Evolutionary conservation across 495 filamentous ascomycete genomes (phyloP), one percentile per base, ranked within the genome.

Genomic region (Penicillium parvum): DNA sequence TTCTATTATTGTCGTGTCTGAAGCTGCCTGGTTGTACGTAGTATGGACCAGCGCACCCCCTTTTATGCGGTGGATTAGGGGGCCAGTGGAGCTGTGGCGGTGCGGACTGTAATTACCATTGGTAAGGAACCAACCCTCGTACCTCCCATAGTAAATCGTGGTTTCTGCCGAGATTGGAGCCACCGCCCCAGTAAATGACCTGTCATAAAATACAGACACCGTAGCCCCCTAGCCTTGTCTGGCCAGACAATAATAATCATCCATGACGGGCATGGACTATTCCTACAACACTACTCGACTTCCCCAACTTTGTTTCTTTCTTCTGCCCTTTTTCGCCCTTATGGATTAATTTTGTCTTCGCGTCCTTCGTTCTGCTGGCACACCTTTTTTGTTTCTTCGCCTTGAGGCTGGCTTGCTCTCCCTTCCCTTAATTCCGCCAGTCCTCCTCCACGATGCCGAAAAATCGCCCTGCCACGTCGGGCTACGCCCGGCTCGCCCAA

Each of bases 401-500:
- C 37, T 12, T n/a, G n/a, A n/a, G 38, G 22, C 37, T 53, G 32
- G 37, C 40, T 39, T 43, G 26, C 23, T 50, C 51, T 35, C 25
- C 43, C 34, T 36, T 28, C 45, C 35, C 28, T 52, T 57, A 48
- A 36, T 53, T 37, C 38, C 37, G 32, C 27, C 33, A 5, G 32
- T 29, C 29, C 16, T 50, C 47, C 25, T 37, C 37, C 52, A 66
- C 40, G 37, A 78, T 78, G 75, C 73, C 75, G 33, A 76, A 74
- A 55, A 66, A 66, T 30, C 66, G 85, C 47, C 86, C 86, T 32
- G 76, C 86, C 25, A 90, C 85, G 9, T 95, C 89, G 27, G 90
- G 90, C 49, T 96, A 96, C 66, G 90, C 88, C 51, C 84, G 86
- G 45, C 82, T 96, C 45, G 88, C 88, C 38, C 90, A 96, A 67